These are phyloP conservation scores for Myriosclerotinia duriaeana DNA, from an alignment of 2,329 filamentous ascomycete species.

Conservation along the genomic window DNA sequence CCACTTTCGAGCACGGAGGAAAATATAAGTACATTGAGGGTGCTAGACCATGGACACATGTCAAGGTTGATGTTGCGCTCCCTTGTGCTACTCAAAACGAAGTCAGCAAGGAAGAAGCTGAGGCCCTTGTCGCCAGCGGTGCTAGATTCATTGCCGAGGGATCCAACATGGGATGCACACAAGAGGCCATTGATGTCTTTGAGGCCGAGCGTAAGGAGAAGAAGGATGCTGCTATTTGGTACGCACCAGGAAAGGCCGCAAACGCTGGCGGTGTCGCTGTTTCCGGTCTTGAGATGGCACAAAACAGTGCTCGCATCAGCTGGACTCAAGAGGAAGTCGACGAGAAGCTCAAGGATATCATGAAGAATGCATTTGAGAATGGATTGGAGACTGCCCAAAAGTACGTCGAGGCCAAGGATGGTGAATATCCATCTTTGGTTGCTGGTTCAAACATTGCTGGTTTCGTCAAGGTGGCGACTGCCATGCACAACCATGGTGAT, in stretches of 20 bases:
- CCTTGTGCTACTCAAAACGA: constrained; percentile 98
- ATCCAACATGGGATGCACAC: constrained; percentile 98
- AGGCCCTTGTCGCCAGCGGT: constrained; percentile 74
- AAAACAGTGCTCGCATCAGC: constrained; percentile 84
- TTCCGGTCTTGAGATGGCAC: constrained; percentile 97
- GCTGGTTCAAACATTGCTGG: constrained; percentile 96
- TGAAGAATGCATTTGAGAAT: constrained; percentile 90
- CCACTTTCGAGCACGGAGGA: constrained; percentile 62
- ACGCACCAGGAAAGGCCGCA: constrained; percentile 93
- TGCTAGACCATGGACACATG: constrained; percentile 87
- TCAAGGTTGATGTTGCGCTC: constrained; percentile 86
- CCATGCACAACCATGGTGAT: constrained; percentile 96
- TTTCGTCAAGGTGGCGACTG: constrained; percentile 91
- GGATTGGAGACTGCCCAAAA: constrained; percentile 86
- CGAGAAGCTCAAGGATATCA: constrained; percentile 85
- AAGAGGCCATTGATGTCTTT: constrained; percentile 91
- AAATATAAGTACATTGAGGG: constrained; percentile 85
- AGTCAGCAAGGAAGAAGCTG: constrained; percentile 86
- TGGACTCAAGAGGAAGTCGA: constrained; percentile 94
- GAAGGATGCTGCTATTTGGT: constrained; percentile 76
- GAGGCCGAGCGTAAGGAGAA: constrained; percentile 74
- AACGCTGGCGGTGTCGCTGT: constrained; percentile 98
- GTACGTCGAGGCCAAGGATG: constrained; percentile 76
- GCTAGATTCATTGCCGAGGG: constrained; percentile 89
- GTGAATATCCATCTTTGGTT: constrained; percentile 84